A percentile compares a stretch with the other conserved stretches of the same genome.
Evolutionary conservation across 2,329 filamentous ascomycete species (phyloP).

Genomic region (Xylariaceae sp.): DNA sequence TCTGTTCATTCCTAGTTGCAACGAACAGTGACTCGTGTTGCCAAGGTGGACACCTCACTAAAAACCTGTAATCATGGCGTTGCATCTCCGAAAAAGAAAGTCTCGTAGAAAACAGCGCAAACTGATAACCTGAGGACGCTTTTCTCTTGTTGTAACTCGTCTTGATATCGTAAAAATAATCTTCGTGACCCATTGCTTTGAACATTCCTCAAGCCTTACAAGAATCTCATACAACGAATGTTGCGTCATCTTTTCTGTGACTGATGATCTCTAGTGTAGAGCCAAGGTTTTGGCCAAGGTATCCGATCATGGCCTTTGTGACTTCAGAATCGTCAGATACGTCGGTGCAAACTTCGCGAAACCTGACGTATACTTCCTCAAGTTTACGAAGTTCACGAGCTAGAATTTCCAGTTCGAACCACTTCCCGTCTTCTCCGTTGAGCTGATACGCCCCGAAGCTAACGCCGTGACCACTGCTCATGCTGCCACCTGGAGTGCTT

Average conservation of each 20-base stretch:
- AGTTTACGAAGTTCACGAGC: conserved; percentile 56
- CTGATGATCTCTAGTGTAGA: conserved; percentile 52
- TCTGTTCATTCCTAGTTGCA: no score
- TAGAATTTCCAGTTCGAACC: conserved; percentile 56
- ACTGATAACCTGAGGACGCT: no score
- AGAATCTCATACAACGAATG: no score
- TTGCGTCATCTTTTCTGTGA: conserved; percentile 47
- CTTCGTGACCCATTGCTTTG: no score
- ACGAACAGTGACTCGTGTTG: no score
- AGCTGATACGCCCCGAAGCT: conserved; percentile 55
- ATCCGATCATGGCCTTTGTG: conserved; percentile 53
- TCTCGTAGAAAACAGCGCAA: no score
- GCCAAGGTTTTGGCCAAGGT: conserved; percentile 52
- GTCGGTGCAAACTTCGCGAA: conserved; percentile 51
- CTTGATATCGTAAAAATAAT: no score
- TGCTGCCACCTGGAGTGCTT: conserved; percentile 30
- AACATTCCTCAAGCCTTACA: no score
- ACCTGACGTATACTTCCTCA: conserved; percentile 53
- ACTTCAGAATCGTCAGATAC: conserved; percentile 51
- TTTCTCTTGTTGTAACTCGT: background rate
- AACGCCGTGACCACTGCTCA: conserved; percentile 49
- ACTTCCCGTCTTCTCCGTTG: conserved; percentile 53
- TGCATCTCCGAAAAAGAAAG: no score
- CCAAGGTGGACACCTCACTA: no score
- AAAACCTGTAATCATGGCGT: no score